These are phyloP conservation scores for Discostella stelligeroides DNA, from an alignment of 108 stramenopile species.

Conservation along the genomic window DNA sequence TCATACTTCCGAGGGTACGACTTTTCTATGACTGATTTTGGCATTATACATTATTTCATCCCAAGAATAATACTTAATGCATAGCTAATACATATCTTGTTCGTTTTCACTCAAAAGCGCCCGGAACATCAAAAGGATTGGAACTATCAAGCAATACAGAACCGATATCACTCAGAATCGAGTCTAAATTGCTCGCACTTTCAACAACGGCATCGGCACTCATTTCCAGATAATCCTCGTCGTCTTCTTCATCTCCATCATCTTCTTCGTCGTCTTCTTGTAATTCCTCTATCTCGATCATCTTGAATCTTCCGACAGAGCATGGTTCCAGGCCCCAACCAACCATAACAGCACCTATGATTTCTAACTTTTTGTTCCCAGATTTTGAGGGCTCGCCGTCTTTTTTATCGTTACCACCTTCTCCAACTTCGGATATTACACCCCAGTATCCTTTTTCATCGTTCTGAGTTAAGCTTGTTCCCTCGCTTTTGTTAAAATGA, in stretches of 20 bases:
- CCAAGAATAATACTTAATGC: no score
- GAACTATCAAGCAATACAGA: slow-evolving; percentile 9
- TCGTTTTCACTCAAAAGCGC: slow-evolving; percentile 31
- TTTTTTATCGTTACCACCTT: slow-evolving; percentile 21
- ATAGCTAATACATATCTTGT: no score
- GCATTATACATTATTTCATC: no score
- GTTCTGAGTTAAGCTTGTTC: slow-evolving; percentile 59
- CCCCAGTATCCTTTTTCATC: slow-evolving; percentile 85
- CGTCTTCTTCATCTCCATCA: slow-evolving; percentile 60
- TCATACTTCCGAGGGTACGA: not conserved
- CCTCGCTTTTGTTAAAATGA: slow-evolving; percentile 55
- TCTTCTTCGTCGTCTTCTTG: slow-evolving; percentile 62
- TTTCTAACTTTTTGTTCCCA: slow-evolving; percentile 45
- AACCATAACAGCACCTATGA: slow-evolving; percentile 69
- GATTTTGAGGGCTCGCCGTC: slow-evolving; percentile 5
- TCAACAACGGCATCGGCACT: slow-evolving; percentile 16
- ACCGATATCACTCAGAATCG: slow-evolving; percentile 11
- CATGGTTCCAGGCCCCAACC: slow-evolving; percentile 77
- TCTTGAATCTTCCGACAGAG: slow-evolving; percentile 72
- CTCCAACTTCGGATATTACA: slow-evolving; percentile 54
- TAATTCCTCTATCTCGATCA: slow-evolving; percentile 61
- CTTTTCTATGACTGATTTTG: no score
- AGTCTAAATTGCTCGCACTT: slow-evolving; percentile 35
- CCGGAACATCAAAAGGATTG: slow-evolving; percentile 27
- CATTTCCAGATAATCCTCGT: slow-evolving; percentile 41